Evolutionary conservation across 2,329 filamentous ascomycete species (phyloP).

Genomic region (Rhytidhysteron rufulum): DNA sequence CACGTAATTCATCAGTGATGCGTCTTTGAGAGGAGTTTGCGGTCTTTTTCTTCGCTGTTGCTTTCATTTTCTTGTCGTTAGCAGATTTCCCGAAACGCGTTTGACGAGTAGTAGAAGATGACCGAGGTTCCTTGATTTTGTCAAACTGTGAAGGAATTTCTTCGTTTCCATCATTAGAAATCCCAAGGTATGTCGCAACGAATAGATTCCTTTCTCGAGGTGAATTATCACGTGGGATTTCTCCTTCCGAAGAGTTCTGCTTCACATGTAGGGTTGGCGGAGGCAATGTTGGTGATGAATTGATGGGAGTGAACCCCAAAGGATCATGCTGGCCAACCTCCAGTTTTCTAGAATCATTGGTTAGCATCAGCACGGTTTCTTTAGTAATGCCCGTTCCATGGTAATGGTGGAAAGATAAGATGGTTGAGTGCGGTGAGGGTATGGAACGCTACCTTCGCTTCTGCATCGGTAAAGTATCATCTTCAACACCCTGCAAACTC

Average conservation of each 20-base stretch:
- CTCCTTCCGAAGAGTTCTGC: neutral
- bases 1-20: conserved; percentile 11
- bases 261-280: too few species aligned
- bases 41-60: neutral
- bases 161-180: conserved; percentile 11
- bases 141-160: conserved; percentile 6
- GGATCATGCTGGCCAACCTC: neutral
- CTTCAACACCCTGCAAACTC: conserved; percentile 1
- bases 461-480: neutral
- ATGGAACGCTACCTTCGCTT: conserved; percentile 2
- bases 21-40: conserved; percentile 8
- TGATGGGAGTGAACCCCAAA: conserved; percentile 16
- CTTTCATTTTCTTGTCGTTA: too few species aligned
- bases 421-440: too few species aligned
- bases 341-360: too few species aligned
- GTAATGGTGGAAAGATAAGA: too few species aligned
- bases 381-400: too few species aligned
- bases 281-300: too few species aligned
- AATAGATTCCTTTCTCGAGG: conserved; percentile 17
- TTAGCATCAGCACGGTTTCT: too few species aligned
- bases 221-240: neutral
- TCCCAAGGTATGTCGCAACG: conserved; percentile 26
- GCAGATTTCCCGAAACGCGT: too few species aligned
- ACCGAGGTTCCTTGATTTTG: too few species aligned
- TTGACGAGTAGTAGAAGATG: neutral